Percentiles rank a stretch among this genome's conserved stretches.
Conservation (phyloP, 495 filamentous ascomycete genomes). For the Penicillium simplicissimum region DNA sequence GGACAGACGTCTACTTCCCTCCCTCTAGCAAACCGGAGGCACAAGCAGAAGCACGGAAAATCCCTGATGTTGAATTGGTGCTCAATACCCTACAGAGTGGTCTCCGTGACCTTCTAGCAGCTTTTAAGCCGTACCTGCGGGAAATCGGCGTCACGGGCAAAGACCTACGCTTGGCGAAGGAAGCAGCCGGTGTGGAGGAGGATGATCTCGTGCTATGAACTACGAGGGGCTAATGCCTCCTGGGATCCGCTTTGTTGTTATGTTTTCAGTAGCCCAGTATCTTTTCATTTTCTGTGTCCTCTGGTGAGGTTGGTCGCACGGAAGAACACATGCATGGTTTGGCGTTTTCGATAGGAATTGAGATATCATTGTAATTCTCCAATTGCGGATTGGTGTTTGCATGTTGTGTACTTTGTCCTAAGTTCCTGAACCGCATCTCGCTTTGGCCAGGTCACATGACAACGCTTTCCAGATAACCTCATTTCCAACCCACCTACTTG, state of each 20-base stretch:
- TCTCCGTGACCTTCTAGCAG: slow-evolving; percentile 59
- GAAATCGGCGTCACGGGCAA: slow-evolving; percentile 62
- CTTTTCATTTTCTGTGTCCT: slow-evolving; percentile 19
- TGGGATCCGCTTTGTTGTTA: slow-evolving; percentile 12
- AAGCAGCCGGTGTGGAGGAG: slow-evolving; percentile 51
- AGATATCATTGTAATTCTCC: not conserved
- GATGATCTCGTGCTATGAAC: slow-evolving; percentile 28
- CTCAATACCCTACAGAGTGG: slow-evolving; percentile 57
- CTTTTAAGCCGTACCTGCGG: slow-evolving; percentile 69
- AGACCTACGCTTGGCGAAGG: slow-evolving; percentile 70
- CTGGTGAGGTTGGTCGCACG: slow-evolving; percentile 15
- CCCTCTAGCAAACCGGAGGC: slow-evolving; percentile 43
- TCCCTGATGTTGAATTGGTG: slow-evolving; percentile 64
- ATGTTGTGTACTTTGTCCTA: no score
- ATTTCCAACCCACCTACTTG: slow-evolving; percentile 3
- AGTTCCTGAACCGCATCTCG: not conserved
- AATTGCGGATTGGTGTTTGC: no score
- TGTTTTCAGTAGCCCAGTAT: slow-evolving; percentile 10
- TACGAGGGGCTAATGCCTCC: slow-evolving; percentile 10
- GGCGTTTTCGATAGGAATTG: slow-evolving; percentile 22
- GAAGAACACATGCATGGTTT: slow-evolving; percentile 33
- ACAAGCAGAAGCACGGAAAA: slow-evolving; percentile 39
- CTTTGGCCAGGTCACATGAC: slow-evolving; percentile 22
- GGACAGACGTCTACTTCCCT: slow-evolving; percentile 72
- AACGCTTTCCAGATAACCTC: slow-evolving; percentile 11